Evolutionary conservation across 2,329 filamentous ascomycete species (phyloP).

Genomic region (Colletotrichum sp.): DNA sequence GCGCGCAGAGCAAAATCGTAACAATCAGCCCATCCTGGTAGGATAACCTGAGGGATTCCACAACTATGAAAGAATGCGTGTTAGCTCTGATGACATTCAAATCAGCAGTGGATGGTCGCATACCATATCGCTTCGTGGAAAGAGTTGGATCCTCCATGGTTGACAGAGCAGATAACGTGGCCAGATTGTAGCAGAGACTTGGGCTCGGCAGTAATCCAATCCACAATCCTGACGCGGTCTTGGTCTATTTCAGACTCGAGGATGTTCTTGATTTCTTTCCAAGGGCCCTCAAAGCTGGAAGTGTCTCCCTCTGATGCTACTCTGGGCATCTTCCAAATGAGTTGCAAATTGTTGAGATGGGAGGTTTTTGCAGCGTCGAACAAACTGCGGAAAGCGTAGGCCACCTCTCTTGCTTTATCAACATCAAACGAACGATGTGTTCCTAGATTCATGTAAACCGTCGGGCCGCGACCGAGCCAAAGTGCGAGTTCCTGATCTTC

Average conservation of each 20-base stretch:
- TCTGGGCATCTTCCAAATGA: neutral
- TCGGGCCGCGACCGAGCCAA: conserved; percentile 47
- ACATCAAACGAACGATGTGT: conserved; percentile 35
- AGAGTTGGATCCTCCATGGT: neutral
- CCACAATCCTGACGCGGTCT: neutral
- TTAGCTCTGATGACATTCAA: neutral
- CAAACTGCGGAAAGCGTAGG: conserved; percentile 37
- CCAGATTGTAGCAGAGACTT: neutral
- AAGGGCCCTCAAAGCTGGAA: neutral
- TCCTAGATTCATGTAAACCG: conserved; percentile 54
- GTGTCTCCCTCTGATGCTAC: neutral
- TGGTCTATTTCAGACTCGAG: neutral
- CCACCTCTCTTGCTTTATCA: conserved; percentile 39
- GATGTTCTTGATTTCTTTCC: neutral
- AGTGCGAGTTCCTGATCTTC: conserved; percentile 44
- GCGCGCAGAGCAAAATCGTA: neutral
- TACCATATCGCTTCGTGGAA: neutral
- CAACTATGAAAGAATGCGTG: neutral
- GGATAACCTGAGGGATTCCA: neutral
- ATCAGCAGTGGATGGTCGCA: neutral
- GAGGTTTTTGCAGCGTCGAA: conserved; percentile 26
- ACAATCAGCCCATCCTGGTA: neutral
- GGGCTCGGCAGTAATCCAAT: neutral
- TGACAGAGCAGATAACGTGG: neutral
- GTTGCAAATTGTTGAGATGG: neutral